A percentile compares a stretch with the other conserved stretches of the same genome.
These are phyloP conservation scores for Graphiopsis chlorocephala DNA, from an alignment of 2,329 filamentous ascomycete species.

Conservation along the genomic window DNA sequence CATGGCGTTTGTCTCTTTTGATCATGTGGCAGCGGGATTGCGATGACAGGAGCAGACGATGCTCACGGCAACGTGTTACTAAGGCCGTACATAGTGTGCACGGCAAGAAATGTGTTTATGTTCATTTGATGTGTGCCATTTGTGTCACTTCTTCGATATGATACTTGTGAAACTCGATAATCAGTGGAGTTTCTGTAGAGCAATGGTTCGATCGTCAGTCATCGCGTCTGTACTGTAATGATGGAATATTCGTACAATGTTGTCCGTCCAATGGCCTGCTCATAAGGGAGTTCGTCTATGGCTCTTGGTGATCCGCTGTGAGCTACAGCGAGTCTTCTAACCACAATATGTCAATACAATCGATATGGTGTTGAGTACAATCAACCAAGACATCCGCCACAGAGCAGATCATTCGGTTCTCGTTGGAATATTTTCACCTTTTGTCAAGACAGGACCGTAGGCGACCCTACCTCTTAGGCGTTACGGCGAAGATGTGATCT, in stretches of 20 bases:
- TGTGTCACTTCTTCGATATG: not conserved
- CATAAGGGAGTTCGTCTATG: too few species aligned
- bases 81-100: slow-evolving; percentile 11
- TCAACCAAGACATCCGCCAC: too few species aligned
- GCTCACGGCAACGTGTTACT: slow-evolving; percentile 11
- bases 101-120: slow-evolving; percentile 14
- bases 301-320: not conserved
- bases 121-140: slow-evolving; percentile 1
- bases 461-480: too few species aligned
- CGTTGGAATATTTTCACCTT: not conserved
- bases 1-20: slow-evolving; percentile 6
- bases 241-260: not conserved
- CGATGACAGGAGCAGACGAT: slow-evolving; percentile 16
- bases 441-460: not conserved
- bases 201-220: not conserved
- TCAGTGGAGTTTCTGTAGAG: not conserved
- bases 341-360: not conserved
- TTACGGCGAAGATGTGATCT: not conserved
- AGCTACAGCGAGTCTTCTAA: not conserved
- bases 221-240: not conserved
- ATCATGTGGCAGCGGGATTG: slow-evolving; percentile 15
- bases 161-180: too few species aligned
- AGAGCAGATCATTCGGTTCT: not conserved
- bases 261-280: not conserved
- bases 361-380: too few species aligned